phyloP scores from a whole-genome alignment of 371 early-diverging fungal species.

The Batrachochytrium dendrobatidis region DNA sequence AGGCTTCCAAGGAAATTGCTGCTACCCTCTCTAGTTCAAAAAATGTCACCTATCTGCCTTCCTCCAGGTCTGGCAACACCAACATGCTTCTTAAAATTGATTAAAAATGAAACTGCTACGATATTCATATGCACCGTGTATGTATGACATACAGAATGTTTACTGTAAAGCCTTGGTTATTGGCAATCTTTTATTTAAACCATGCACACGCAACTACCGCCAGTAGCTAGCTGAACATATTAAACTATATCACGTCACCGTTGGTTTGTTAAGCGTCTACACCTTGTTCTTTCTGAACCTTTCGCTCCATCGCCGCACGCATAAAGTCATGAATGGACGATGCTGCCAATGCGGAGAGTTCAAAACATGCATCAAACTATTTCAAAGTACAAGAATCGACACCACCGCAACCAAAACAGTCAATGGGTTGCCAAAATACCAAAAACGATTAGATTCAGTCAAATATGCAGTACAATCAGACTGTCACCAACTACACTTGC shows the following conservation, averaged over 20 bases:
- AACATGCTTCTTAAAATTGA: conserved; percentile 17
- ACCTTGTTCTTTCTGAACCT: conserved; percentile 3
- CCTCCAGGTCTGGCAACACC: conserved; percentile 20
- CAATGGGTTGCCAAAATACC: not conserved
- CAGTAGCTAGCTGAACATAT: too few species aligned
- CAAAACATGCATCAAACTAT: conserved; percentile 42
- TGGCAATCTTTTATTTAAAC: too few species aligned
- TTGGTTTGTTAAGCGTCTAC: too few species aligned
- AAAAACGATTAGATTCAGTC: not conserved
- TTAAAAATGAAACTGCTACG: not conserved
- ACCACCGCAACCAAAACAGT: not conserved
- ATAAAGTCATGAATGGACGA: conserved; percentile 52
- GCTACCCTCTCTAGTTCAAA: conserved; percentile 69
- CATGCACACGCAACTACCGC: too few species aligned
- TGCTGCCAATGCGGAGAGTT: conserved; percentile 40
- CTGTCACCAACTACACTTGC: conserved; percentile 16
- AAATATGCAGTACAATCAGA: not conserved
- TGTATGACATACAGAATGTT: too few species aligned
- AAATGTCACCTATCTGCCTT: conserved; percentile 91
- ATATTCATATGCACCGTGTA: too few species aligned
- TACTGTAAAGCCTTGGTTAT: too few species aligned
- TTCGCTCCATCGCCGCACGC: conserved; percentile 1
- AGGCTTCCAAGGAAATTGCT: conserved; percentile 97
- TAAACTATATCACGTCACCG: too few species aligned
- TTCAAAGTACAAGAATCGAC: not conserved